Percentiles rank a stretch among this genome's conserved stretches.
These are phyloP conservation scores for Ceratocystis smalleyi DNA, from an alignment of 2,329 filamentous ascomycete genomes.

Conservation along the genomic window DNA sequence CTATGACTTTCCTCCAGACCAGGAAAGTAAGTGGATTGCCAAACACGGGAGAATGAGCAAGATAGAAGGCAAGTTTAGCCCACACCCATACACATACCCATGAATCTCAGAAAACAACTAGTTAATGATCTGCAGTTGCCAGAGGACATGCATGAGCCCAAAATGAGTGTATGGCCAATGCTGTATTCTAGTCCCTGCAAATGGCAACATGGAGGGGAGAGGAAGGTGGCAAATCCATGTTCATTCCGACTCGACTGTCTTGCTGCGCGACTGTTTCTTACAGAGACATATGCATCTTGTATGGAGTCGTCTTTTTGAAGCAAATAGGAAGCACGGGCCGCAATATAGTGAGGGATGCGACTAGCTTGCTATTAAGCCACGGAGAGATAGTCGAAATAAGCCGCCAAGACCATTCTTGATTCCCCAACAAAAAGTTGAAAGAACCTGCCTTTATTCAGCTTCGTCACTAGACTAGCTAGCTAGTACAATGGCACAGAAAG, in stretches of 20 bases:
- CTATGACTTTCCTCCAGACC: not conserved
- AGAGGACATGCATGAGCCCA: not conserved
- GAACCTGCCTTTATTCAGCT: constrained; percentile 16
- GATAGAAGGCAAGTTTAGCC: not conserved
- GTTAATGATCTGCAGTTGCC: not conserved
- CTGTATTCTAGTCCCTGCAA: no score
- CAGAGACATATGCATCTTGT: no score
- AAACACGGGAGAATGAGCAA: not conserved
- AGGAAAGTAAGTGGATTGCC: not conserved
- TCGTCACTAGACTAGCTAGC: not conserved
- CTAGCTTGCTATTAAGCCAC: not conserved
- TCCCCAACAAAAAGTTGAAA: not conserved
- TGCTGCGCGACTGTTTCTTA: no score
- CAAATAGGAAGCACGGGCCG: not conserved
- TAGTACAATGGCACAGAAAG: not conserved
- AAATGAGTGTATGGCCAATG: no score
- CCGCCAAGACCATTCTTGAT: not conserved
- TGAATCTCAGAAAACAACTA: not conserved
- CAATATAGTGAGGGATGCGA: not conserved
- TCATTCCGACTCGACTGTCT: no score
- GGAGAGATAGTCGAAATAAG: constrained; percentile 5
- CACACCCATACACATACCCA: not conserved
- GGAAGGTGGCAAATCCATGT: not conserved
- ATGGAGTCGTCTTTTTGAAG: not conserved
- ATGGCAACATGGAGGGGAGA: not conserved